Base-by-base conservation (phyloP, 768 basidiomycete species). In the Lactifluus pinguis region DNA sequence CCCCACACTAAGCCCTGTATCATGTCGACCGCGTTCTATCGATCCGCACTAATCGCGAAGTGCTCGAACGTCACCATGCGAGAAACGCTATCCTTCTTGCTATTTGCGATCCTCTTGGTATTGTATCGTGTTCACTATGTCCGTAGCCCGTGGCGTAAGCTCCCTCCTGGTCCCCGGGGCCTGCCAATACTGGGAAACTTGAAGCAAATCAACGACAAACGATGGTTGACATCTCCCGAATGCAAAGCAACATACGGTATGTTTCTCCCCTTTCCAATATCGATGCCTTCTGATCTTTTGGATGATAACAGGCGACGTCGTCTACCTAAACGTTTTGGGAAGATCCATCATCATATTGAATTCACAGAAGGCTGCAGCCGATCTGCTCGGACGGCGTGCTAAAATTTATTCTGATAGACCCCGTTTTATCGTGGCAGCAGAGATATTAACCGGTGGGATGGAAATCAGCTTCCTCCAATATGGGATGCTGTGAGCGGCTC, bases 381-480 rank as follows among this genome's bases (percentile, higher is more conserved):
- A 80, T 49, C 71, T 84, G 13, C 72, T 84, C 39, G 80, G 81
- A 50, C 68, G 71, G 36, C 76, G 79, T 11, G 77, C 79, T 9
- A 68, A 67, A 13, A 76, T 79, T 49, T 82, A 82, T 63, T 81
- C 80, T 5, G 80, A 80, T 62, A 76, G 83, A 8, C 82, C 81
- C 52, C 64, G 66, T 61, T 61, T 63, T 29, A 63, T 63, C n/a
- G 49, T 63, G 53, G 61, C 61, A 38, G 21, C 61, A 53, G 61
- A 62, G 49, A 62, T 62, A 61, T 36, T 61, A 25, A 63, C 59
- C 13, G 62, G 59, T 21, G 62, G 58, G 49, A 55, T 61, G 53
- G 59, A 63, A 19, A 41, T 63, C 49, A 61, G 53, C 59, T 61
- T 60, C 30, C 42, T 63, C 14, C 59, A 55, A 41, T 63, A 63